Evolutionary conservation across 2,329 filamentous ascomycete genomes (phyloP), one percentile per base, ranked within the genome.

Genomic region (Akanthomyces muscarius): DNA sequence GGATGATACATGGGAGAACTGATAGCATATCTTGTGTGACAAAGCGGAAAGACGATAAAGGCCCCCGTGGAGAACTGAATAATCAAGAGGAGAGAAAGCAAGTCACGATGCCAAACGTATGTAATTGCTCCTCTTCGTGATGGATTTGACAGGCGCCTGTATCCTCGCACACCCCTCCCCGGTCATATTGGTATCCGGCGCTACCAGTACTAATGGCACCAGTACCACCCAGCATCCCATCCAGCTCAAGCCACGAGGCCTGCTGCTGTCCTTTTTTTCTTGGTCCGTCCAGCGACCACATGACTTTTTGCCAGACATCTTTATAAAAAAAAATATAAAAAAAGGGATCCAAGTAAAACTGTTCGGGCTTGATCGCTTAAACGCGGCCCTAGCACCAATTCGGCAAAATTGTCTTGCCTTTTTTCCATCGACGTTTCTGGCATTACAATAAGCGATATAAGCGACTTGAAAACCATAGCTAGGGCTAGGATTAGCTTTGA

Each of bases 221-320:
- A 11, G 21, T 23, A 30, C 53, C 16, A n/a, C 36, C 41, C 25
- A 57, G 23, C 18, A 30, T 36, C 7, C 18, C 18, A 25, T 47
- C 21, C 55, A 14, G 41, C 38, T 58, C 28, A 58, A 58, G 55
- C 44, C 55, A 58, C 55, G 30, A 50, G 55, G 45, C 11, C 14
- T 5, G 25, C 51, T 36, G 8, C 33, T 36, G 8, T 56, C 44
- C 28, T 56, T 45, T 30, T 18, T 58, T 36, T 38, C 23, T 41
- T 50, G 23, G 14, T n/a, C 30, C 14, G 30, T 16, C 44, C 23
- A 45, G 55, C 11, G 4, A 36, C 33, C 55, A 58, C 55, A 58
- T 58, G 55, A 58, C 55, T 23, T 30, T 11, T 25, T 6, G 21
- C 33, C 28, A 53, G 36, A 10, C 11, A 38, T 13, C 21, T 21